Base-by-base conservation (phyloP, 345 rosid species). In the Syzygium aromaticum region DNA sequence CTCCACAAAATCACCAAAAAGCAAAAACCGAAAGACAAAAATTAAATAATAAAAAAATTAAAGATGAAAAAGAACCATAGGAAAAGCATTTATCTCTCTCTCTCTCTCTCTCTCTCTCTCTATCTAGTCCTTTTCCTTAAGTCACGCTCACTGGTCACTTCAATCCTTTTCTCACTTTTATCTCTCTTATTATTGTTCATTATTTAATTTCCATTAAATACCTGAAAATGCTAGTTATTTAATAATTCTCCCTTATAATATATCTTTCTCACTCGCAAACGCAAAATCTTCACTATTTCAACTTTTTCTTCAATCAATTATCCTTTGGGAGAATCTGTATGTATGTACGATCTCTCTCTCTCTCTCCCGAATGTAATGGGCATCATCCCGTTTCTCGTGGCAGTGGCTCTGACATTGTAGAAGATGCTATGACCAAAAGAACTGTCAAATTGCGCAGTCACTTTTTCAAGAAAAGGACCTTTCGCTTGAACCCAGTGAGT, bases 111-210 rank as follows among this genome's bases (percentile, higher is more conserved):
- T 51, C 63, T 51, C 52, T 73, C 89, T 46, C 84, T 51, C 84
- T 33, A 19, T 87, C 53, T 84, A 40, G 63, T 82, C 54, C 33
- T 11, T 30, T 87, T 89, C 84, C 67, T 84, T 52, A 84, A 88
- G 87, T 88, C 86, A 78, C 89, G 33, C 88, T 57, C 1, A 25
- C 64, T 57, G 27, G 64, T 87, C 90, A 88, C 84, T 78, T 73
- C 87, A 40, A 90, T 87, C 91, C 85, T 88, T 91, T 91, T 92
- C 86, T 33, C 80, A 56, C 87, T 90, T 84, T 87, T 82, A 22
- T 61, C 88, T 92, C 87, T 86, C 77, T 87, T 86, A 28, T 52
- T n/a, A 40, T 85, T 38, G 28, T 11, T 40, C 67, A 63, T 33
- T 17, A 17, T 33, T 10, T 30, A 17, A 27, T 56, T 56, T 56